Base-by-base conservation (phyloP, 768 basidiomycete species). In the Pulveroboletus sp. region DNA sequence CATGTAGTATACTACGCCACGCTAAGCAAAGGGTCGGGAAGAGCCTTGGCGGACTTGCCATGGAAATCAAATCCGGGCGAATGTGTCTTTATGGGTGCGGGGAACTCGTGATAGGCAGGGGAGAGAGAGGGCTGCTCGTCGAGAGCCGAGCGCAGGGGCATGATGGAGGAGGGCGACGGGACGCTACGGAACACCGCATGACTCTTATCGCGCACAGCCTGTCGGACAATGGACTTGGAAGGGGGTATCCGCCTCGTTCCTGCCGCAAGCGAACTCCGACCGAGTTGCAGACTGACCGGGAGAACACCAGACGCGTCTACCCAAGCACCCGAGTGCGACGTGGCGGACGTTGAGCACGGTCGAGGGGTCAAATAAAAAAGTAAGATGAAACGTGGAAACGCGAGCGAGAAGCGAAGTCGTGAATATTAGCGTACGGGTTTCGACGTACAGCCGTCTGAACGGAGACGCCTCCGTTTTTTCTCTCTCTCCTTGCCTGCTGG, bases 31-130 rank as follows among this genome's bases (percentile, higher is more conserved):
- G 6, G 1, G 0, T 21, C 0, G 5, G 14, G 26, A 10, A 8
- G 5, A 27, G 43, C 4, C 9, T 4, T 3, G 14, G 2, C 0
- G 7, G 28, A 42, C 82, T 67, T 50, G 82, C 85, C 76, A 59
- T 88, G 86, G 58, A 88, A 87, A 64, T 88, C 85, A 55, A 87
- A 86, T 1, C 80, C 84, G 42, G 83, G 78, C 43, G 77, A 77
- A 31, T 71, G 69, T 2, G 74, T 50, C 40, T 69, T 66, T 48
- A 86, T 80, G 6, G 81, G 83, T 8, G 72, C 50, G 0, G 79
- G 80, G 53, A 84, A 83, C 8, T 67, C 54, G 9, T 77, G 68
- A 55, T 86, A 86, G 1, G 76, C 73, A 1, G 69, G 21, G 1
- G 85, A 84, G 53, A 62, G 70, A 21, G 68, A 67, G 3, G 30